Evolutionary conservation across 371 early-diverging fungal genomes (phyloP), one percentile per base, ranked within the genome.

Genomic region (Zychaea mexicana): DNA sequence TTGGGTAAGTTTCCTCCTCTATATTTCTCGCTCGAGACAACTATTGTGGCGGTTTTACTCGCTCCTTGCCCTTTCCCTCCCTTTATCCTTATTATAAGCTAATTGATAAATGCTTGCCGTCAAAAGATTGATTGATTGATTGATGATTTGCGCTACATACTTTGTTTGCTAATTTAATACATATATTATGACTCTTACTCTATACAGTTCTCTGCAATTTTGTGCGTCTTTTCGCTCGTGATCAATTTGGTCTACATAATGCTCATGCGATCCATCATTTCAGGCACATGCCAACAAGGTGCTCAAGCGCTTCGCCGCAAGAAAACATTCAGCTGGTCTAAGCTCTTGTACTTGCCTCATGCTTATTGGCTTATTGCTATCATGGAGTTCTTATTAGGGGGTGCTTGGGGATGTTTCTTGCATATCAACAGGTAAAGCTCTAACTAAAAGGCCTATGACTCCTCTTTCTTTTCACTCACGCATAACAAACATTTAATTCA

Each of bases 401-500:
- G 85, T 39, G 79, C 76, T 9, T 89, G 90, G 89, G 88, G 83
- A 52, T 81, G 83, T 65, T 89, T 89, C 69, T 66, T 89, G 52
- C 89, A 89, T 57, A 86, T 89, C 30, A 83, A 87, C 66, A 78
- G 78, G 78, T 77, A 69, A 66, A 42, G n/a, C 26, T 36, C 10
- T n/a, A n/a, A n/a, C n/a, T n/a, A n/a, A n/a, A n/a, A n/a, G n/a
- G n/a, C n/a, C n/a, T 21, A 24, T 19, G 6, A n/a, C 26, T 32
- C 9, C n/a, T n/a, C 5, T 58, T 42, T 39, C 42, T 64, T 47
- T 6, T 38, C 31, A 36, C 27, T 13, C 57, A n/a, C 36, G 52
- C 1, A n/a, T n/a, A n/a, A n/a, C n/a, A n/a, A n/a, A n/a, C n/a
- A n/a, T n/a, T n/a, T n/a, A n/a, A n/a, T n/a, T n/a, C n/a, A n/a